Conservation (phyloP, 441 rosid genomes). For the Cnidoscolus chayamansa region DNA sequence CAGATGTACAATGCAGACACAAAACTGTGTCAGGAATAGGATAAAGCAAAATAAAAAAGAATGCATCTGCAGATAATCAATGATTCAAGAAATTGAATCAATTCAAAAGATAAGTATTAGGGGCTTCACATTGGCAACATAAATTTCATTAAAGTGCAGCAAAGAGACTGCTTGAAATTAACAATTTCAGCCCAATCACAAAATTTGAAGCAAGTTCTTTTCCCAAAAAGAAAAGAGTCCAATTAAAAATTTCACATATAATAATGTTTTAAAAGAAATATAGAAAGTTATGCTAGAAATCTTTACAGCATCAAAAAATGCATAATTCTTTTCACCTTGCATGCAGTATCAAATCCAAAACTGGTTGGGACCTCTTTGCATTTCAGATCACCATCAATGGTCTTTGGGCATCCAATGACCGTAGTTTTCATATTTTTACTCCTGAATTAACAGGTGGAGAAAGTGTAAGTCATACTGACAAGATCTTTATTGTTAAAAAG, state of each 20-base stretch:
- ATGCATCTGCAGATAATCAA: neutral
- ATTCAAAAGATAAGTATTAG: neutral
- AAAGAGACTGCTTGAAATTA: neutral
- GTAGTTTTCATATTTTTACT: conserved; percentile 73
- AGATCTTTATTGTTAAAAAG: neutral
- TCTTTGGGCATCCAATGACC: conserved; percentile 98
- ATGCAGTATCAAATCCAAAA: conserved; percentile 98
- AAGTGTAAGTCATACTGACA: conserved; percentile 6
- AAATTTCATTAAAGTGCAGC: neutral
- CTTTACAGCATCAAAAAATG: neutral
- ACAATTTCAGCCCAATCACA: neutral
- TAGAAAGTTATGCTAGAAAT: neutral
- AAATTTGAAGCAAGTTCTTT: neutral
- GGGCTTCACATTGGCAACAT: neutral
- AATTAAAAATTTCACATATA: neutral
- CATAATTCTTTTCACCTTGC: conserved; percentile 60
- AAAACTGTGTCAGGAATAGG: neutral
- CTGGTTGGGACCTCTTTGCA: conserved; percentile 96
- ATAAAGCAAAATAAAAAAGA: conserved; percentile 2
- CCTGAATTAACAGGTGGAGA: conserved; percentile 37
- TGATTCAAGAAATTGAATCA: neutral
- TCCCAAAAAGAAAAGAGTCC: neutral
- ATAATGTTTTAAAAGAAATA: neutral
- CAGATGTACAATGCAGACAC: neutral
- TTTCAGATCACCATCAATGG: conserved; percentile 98